Percentiles rank a stretch among this genome's conserved stretches.
Conservation (phyloP, 2,329 filamentous ascomycete genomes). For the Ophiobolus disseminans region DNA sequence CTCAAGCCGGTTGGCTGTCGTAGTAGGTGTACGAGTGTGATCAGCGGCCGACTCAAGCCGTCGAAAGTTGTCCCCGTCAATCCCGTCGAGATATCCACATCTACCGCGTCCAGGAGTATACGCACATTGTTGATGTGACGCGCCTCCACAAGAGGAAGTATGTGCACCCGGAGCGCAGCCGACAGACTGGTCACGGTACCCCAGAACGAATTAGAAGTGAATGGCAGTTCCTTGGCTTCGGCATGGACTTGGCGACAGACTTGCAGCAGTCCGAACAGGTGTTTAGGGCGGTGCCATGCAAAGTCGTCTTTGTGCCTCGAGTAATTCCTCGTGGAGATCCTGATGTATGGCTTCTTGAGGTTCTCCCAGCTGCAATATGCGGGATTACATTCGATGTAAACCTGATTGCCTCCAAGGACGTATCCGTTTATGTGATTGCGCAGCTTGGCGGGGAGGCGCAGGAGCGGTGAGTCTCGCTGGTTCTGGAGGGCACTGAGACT, state of each 20-base stretch:
- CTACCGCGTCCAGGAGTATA: no score
- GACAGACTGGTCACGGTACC: background rate
- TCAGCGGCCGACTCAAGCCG: no score
- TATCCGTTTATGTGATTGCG: conserved; percentile 28
- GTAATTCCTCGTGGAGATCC: no score
- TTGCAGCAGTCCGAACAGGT: background rate
- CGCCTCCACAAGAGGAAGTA: no score
- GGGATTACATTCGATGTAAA: no score
- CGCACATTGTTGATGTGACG: no score
- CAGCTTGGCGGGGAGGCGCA: conserved; percentile 32
- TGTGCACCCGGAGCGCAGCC: background rate
- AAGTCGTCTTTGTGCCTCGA: no score
- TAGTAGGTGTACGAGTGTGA: no score
- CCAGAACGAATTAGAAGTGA: background rate
- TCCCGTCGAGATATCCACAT: no score
- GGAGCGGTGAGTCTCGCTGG: conserved; percentile 27
- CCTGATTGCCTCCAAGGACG: conserved; percentile 13
- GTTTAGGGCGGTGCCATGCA: background rate
- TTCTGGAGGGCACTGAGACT: conserved; percentile 9
- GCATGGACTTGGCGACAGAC: background rate
- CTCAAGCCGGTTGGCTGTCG: no score
- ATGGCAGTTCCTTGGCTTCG: background rate
- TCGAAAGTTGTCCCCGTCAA: no score
- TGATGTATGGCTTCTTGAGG: background rate
- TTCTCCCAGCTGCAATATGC: background rate